Percentiles rank a stretch among this genome's conserved stretches.
Evolutionary conservation across 2,329 filamentous ascomycete species (phyloP).

Genomic region (Neonectria ditissima): DNA sequence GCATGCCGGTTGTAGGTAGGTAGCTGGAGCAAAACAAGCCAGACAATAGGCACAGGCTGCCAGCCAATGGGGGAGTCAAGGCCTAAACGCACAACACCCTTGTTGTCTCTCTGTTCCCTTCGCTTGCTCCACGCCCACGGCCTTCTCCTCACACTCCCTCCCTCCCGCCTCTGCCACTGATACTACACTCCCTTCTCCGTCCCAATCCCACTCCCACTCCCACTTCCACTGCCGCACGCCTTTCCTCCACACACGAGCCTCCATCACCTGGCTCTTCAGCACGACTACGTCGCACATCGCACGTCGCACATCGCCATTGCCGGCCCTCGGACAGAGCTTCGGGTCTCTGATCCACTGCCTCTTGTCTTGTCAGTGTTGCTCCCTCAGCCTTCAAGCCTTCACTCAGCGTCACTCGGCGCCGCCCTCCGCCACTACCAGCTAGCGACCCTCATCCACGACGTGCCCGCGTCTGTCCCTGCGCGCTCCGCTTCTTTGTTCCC

Average conservation of each 20-base stretch:
- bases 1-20: too few relatives aligned
- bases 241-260: slow-evolving; percentile 26
- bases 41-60: too few relatives aligned
- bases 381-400: too few relatives aligned
- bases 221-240: slow-evolving; percentile 12
- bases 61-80: neutral
- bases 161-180: neutral
- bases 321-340: slow-evolving; percentile 35
- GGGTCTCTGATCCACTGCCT: slow-evolving; percentile 42
- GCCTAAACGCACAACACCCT: neutral
- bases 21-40: too few relatives aligned
- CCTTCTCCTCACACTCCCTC: slow-evolving; percentile 8
- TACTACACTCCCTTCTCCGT: neutral
- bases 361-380: slow-evolving; percentile 9
- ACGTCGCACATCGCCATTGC: slow-evolving; percentile 32
- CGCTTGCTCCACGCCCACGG: slow-evolving; percentile 14
- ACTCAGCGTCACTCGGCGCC: slow-evolving; percentile 13
- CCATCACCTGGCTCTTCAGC: slow-evolving; percentile 16
- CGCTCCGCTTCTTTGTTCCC: slow-evolving; percentile 31
- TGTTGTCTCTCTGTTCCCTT: slow-evolving; percentile 11
- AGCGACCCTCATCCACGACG: slow-evolving; percentile 28
- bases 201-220: slow-evolving; percentile 6
- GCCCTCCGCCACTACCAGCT: slow-evolving; percentile 13
- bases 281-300: slow-evolving; percentile 13
- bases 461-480: slow-evolving; percentile 17